A percentile compares a stretch with the other conserved stretches of the same genome.
These are phyloP conservation scores for Oryza glumipatula DNA, from an alignment of 176 grass and related monocot species.

Conservation along the genomic window DNA sequence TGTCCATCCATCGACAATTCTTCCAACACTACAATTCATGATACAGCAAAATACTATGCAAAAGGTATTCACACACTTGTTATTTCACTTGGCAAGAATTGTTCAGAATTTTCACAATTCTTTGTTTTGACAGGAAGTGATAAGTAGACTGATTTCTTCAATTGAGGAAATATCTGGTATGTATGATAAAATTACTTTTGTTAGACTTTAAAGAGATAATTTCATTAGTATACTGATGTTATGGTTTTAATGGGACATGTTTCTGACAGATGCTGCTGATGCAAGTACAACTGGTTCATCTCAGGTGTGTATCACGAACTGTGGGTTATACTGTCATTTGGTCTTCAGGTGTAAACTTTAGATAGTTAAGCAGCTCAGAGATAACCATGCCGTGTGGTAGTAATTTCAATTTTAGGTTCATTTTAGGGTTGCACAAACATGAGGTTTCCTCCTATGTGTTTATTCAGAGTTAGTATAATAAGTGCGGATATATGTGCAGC, in stretches of 20 bases:
- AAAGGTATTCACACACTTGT: slow-evolving; percentile 55
- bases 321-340: slow-evolving; percentile 10
- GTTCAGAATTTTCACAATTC: slow-evolving; percentile 28
- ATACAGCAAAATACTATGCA: slow-evolving; percentile 93
- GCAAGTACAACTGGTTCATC: slow-evolving; percentile 47
- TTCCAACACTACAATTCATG: slow-evolving; percentile 80
- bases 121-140: slow-evolving; percentile 71
- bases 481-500: slow-evolving; percentile 49
- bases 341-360: slow-evolving; percentile 32
- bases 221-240: slow-evolving; percentile 46
- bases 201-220: slow-evolving; percentile 23
- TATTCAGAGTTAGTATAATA: not conserved
- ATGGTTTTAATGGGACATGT: slow-evolving; percentile 38
- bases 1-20: slow-evolving; percentile 45
- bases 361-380: slow-evolving; percentile 1
- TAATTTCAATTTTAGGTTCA: not conserved
- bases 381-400: not conserved
- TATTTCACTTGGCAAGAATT: not conserved
- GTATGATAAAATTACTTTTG: slow-evolving; percentile 33
- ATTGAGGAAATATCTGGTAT: slow-evolving; percentile 78
- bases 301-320: slow-evolving; percentile 54
- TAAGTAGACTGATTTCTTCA: slow-evolving; percentile 82
- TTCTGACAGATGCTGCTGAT: slow-evolving; percentile 50
- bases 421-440: not conserved
- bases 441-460: not conserved